Evolutionary conservation across 2,329 filamentous ascomycete genomes (phyloP), one percentile per base, ranked within the genome.

Genomic region (Ophiosphaerella herpotricha): DNA sequence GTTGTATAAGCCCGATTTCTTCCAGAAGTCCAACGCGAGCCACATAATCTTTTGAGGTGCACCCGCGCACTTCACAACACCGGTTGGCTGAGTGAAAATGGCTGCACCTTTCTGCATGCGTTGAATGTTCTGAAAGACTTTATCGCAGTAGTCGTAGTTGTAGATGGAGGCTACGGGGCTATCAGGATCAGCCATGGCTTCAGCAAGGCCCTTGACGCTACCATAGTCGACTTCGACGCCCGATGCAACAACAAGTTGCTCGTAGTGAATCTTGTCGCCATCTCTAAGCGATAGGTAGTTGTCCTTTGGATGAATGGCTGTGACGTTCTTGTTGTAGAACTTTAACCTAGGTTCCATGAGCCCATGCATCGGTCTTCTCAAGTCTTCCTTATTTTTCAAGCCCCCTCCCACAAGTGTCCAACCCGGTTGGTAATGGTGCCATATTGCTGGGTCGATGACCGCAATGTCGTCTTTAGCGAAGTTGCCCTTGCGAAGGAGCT

Each of bases 401-500:
- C 85, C 85, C 34, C 82, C 85, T 37, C 85, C 85, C 2, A 88
- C 85, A 1, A 88, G 76, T 2, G 86, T 88, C 85, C 85, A 88
- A 46, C 85, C 85, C 1, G 85, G 84, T 68, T 88, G 85, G 66
- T 87, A 88, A 72, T 88, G 78, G 64, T 88, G 85, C 77, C 79
- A 85, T 56, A 73, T 66, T 1, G 85, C 78, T 0, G 85, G 85
- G 55, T 88, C 85, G 37, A 88, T 73, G 23, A 88, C 61, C 24
- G 85, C 85, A 52, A 88, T 86, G 52, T 88, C 85, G 29, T 84
- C 76, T 37, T 77, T 73, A 0, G 69, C 56, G 61, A 87, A 87
- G 23, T 78, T 78, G 37, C 83, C 84, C 0, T 78, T 76, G 2
- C 79, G 79, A 3, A 88, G 79, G 3, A 90, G 80, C 73, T 90